phyloP scores from a whole-genome alignment of 495 filamentous ascomycete species.

The Penicillium cosmopolitanum region DNA sequence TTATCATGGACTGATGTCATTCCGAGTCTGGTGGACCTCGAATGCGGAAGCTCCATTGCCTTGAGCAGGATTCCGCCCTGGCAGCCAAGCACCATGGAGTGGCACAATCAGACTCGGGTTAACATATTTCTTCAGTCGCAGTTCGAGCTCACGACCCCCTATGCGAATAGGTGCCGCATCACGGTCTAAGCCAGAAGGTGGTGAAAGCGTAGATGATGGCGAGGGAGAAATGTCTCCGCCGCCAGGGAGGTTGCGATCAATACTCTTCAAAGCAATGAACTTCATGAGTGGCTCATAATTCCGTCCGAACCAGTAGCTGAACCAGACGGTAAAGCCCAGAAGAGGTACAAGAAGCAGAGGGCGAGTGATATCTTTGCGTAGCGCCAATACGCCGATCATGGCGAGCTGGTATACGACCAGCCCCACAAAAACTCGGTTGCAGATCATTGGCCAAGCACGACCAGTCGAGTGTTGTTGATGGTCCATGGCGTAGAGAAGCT shows the following conservation, averaged over 20 bases:
- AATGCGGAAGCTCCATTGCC: constrained; percentile 22
- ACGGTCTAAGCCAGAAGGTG: constrained; percentile 49
- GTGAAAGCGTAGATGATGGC: constrained; percentile 42
- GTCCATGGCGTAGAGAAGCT: constrained; percentile 97
- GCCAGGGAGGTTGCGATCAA: constrained; percentile 57
- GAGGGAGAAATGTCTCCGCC: constrained; percentile 43
- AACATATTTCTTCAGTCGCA: constrained; percentile 50
- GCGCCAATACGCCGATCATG: constrained; percentile 83
- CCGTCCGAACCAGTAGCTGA: constrained; percentile 71
- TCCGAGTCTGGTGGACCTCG: constrained; percentile 28
- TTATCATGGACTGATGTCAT: constrained; percentile 17
- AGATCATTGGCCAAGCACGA: constrained; percentile 92
- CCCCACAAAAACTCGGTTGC: constrained; percentile 83
- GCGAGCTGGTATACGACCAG: constrained; percentile 86
- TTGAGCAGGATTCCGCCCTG: constrained; percentile 27
- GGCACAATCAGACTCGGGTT: constrained; percentile 51
- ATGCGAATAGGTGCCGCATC: constrained; percentile 46
- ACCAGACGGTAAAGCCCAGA: constrained; percentile 79
- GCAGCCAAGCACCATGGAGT: constrained; percentile 51
- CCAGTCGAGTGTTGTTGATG: constrained; percentile 95
- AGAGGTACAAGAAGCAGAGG: constrained; percentile 77
- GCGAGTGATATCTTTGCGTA: constrained; percentile 69
- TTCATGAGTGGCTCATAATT: constrained; percentile 85
- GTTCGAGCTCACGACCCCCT: constrained; percentile 42
- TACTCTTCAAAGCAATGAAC: constrained; percentile 89